These are phyloP conservation scores for Nicotiana rustica DNA, from an alignment of 305 asterid species.

Conservation along the genomic window DNA sequence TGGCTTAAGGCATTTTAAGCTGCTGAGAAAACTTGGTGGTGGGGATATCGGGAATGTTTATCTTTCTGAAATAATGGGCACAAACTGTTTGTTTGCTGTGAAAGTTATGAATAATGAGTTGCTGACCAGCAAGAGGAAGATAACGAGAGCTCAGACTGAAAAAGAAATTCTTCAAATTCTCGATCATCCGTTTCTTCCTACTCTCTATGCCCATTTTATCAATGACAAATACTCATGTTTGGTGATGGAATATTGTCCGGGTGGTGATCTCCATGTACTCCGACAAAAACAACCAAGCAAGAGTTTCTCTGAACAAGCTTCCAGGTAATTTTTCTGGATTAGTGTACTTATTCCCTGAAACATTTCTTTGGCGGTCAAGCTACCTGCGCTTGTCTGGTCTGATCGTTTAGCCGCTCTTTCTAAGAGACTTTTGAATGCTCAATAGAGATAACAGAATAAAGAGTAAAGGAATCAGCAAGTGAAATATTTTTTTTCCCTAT, in stretches of 20 bases:
- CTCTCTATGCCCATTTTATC: constrained; percentile 72
- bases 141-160: constrained; percentile 74
- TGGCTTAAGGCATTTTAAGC: constrained; percentile 71
- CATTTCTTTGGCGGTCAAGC: too few species aligned
- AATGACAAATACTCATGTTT: constrained; percentile 76
- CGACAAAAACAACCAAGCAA: constrained; percentile 76
- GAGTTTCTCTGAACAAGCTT: constrained; percentile 74
- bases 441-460: too few species aligned
- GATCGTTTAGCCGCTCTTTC: too few species aligned
- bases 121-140: constrained; percentile 64
- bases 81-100: constrained; percentile 76
- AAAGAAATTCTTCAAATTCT: constrained; percentile 78
- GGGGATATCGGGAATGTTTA: constrained; percentile 90
- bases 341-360: not conserved
- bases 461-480: too few species aligned
- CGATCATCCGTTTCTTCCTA: constrained; percentile 94
- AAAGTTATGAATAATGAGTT: constrained; percentile 77
- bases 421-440: too few species aligned
- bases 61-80: constrained; percentile 75
- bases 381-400: too few species aligned
- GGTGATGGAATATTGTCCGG: constrained; percentile 89
- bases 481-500: too few species aligned
- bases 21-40: constrained; percentile 80
- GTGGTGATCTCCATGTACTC: constrained; percentile 91
- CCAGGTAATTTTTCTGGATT: constrained; percentile 60